Evolutionary conservation across 331 rosid genomes (phyloP).

Genomic region (Saraca asoca): DNA sequence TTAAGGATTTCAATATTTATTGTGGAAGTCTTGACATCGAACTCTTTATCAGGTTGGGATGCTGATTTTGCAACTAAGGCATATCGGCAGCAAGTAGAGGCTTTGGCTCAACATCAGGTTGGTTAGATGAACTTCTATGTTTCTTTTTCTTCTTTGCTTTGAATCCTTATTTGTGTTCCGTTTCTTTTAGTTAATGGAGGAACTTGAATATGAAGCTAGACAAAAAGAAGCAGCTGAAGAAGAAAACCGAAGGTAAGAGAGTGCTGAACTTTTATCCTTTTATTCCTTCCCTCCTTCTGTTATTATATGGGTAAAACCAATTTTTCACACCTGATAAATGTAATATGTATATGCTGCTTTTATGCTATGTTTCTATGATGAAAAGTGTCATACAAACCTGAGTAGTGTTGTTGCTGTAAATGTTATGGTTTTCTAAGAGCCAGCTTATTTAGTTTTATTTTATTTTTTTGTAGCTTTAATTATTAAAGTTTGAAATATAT

Average conservation of each 20-base stretch:
- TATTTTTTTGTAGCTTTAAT: background rate
- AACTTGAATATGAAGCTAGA: slow-evolving; percentile 82
- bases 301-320: slow-evolving; percentile 7
- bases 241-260: slow-evolving; percentile 65
- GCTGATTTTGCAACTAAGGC: slow-evolving; percentile 98
- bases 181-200: slow-evolving; percentile 81
- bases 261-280: slow-evolving; percentile 28
- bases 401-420: slow-evolving; percentile 8
- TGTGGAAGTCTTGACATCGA: slow-evolving; percentile 36
- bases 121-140: slow-evolving; percentile 27
- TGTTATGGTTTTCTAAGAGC: slow-evolving; percentile 21
- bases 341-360: background rate
- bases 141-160: slow-evolving; percentile 19
- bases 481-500: slow-evolving; percentile 28
- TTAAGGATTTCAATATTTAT: slow-evolving; percentile 20
- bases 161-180: slow-evolving; percentile 11
- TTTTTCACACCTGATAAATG: slow-evolving; percentile 2
- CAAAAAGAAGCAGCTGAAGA: slow-evolving; percentile 78
- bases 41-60: slow-evolving; percentile 78
- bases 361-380: background rate
- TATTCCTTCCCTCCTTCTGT: background rate
- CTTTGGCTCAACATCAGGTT: slow-evolving; percentile 94
- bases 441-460: slow-evolving; percentile 1
- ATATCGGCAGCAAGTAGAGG: slow-evolving; percentile 95
- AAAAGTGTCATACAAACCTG: background rate